These are phyloP conservation scores for Paecilomyces variotii DNA, from an alignment of 2,329 filamentous ascomycete genomes.

Conservation along the genomic window DNA sequence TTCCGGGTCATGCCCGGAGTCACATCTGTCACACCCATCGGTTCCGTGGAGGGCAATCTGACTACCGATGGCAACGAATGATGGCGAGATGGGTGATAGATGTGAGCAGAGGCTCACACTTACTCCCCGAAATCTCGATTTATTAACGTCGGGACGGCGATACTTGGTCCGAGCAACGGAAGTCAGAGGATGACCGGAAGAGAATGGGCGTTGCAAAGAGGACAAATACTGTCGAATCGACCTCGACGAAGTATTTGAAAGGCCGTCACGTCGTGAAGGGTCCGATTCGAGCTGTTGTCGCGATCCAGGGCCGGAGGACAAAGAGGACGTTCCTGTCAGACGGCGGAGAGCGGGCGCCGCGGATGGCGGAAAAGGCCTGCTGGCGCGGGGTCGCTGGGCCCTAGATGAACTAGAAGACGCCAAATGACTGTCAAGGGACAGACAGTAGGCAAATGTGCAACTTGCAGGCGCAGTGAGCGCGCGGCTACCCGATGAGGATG, in stretches of 20 bases:
- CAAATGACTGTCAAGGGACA: neutral
- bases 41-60: neutral
- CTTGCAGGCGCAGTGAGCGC: neutral
- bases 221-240: constrained; percentile 2
- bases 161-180: neutral
- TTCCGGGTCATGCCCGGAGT: constrained; percentile 51
- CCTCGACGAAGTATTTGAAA: neutral
- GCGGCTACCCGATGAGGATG: neutral
- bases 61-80: constrained; percentile 3
- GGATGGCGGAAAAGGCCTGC: neutral
- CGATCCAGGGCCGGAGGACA: neutral
- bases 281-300: neutral
- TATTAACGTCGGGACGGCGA: neutral
- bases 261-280: neutral
- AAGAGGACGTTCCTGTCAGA: neutral
- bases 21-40: constrained; percentile 18
- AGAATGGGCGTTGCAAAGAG: neutral
- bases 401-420: neutral
- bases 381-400: neutral
- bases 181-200: neutral
- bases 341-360: neutral
- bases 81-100: neutral
- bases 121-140: neutral
- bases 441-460: neutral
- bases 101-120: neutral